Evolutionary conservation across 495 filamentous ascomycete species (phyloP).

Genomic region (Cenococcum geophilum): DNA sequence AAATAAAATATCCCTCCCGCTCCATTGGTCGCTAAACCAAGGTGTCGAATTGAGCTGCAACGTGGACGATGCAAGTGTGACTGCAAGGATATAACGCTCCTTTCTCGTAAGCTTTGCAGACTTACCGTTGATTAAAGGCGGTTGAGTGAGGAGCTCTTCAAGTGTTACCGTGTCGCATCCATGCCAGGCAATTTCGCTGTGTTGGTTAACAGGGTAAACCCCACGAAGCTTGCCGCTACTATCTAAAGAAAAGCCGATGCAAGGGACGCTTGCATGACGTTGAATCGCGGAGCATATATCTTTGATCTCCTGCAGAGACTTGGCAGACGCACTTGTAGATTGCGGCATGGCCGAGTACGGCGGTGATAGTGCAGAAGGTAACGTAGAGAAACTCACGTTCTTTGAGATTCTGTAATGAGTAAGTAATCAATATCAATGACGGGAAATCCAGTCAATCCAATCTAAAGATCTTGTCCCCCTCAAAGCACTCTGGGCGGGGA

Average conservation of each 20-base stretch:
- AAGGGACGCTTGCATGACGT: constrained; percentile 17
- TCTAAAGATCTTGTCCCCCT: no score
- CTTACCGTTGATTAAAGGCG: constrained; percentile 21
- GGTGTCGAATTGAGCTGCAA: constrained; percentile 29
- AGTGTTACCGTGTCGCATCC: constrained; percentile 17
- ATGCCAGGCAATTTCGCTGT: constrained; percentile 3
- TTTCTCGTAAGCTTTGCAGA: constrained; percentile 28
- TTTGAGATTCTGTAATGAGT: constrained; percentile 14
- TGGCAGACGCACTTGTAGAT: constrained; percentile 2
- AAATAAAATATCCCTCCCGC: constrained; percentile 25
- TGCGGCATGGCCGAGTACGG: constrained; percentile 20
- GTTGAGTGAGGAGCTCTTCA: constrained; percentile 19
- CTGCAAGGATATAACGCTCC: constrained; percentile 25
- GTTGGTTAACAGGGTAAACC: constrained; percentile 13
- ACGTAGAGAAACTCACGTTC: constrained; percentile 21
- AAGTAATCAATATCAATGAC: not conserved
- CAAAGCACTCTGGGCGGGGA: no score
- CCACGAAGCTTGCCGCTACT: constrained; percentile 24
- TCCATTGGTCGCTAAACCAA: constrained; percentile 27
- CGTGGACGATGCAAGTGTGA: constrained; percentile 24
- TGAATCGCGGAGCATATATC: constrained; percentile 29
- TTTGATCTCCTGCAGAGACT: constrained; percentile 21
- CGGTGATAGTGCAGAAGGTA: constrained; percentile 16
- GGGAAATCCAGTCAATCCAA: no score
- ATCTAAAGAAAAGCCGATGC: constrained; percentile 30